Evolutionary conservation across 2,329 filamentous ascomycete species (phyloP).

Genomic region (Fusarium temperatum): DNA sequence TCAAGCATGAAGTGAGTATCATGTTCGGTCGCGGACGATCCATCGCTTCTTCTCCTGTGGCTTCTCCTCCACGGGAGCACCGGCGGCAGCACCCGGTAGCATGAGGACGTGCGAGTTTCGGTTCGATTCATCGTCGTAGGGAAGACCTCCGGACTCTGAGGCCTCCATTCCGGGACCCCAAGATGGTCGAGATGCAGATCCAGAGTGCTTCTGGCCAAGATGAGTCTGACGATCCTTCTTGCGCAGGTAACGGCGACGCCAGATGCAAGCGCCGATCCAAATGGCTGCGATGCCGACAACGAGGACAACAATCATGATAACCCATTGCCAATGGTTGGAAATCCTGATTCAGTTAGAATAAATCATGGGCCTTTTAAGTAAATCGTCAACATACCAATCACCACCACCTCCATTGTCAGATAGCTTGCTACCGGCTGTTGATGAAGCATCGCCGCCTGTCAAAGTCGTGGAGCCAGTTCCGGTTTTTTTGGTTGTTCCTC

Average conservation of each 20-base stretch:
- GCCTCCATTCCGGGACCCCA: constrained; percentile 48
- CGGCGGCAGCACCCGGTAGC: constrained; percentile 28
- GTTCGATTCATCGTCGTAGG: constrained; percentile 43
- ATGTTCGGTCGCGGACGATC: constrained; percentile 56
- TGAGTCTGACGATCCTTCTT: constrained; percentile 67
- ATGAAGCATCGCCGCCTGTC: constrained; percentile 10
- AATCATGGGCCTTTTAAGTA: not conserved
- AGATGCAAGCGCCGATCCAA: constrained; percentile 73
- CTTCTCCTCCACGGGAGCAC: constrained; percentile 29
- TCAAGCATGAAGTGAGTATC: constrained; percentile 15
- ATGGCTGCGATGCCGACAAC: constrained; percentile 73
- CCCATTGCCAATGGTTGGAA: constrained; percentile 78
- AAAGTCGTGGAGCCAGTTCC: constrained; percentile 23
- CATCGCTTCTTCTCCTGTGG: constrained; percentile 59
- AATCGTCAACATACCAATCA: constrained; percentile 55
- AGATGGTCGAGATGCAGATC: constrained; percentile 48
- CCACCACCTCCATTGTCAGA: constrained; percentile 45
- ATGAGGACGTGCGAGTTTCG: constrained; percentile 39
- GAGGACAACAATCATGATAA: constrained; percentile 81
- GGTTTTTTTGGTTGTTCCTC: constrained; percentile 13
- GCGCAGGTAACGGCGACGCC: constrained; percentile 77
- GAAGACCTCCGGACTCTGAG: constrained; percentile 38
- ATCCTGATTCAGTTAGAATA: constrained; percentile 60
- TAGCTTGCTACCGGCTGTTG: constrained; percentile 9
- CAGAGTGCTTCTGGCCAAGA: constrained; percentile 51